phyloP scores from a whole-genome alignment of 129 eudicot species.

The Apium graveolens region DNA sequence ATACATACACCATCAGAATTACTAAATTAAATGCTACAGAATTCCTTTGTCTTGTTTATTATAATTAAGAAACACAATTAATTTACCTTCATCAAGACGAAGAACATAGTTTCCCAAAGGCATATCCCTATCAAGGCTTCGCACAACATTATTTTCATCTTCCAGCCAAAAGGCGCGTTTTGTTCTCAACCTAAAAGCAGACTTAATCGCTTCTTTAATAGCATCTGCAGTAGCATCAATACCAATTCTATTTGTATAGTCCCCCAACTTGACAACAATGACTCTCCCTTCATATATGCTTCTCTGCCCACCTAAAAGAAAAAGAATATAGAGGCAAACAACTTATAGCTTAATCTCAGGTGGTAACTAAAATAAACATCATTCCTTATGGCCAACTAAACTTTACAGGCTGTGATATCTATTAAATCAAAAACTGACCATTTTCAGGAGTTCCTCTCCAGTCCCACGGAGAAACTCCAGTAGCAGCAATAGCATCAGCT shows the following conservation, averaged over 20 bases:
- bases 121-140: constrained; percentile 84
- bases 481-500: constrained; percentile 66
- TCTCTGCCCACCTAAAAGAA: constrained; percentile 53
- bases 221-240: constrained; percentile 75
- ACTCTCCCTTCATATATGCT: constrained; percentile 80
- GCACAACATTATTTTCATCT: constrained; percentile 72
- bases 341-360: neutral
- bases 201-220: constrained; percentile 74
- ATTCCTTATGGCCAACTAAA: neutral
- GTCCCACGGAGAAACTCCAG: constrained; percentile 78
- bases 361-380: neutral
- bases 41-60: neutral
- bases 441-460: constrained; percentile 86
- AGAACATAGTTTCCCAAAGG: constrained; percentile 82
- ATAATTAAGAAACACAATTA: neutral
- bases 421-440: constrained; percentile 30
- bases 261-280: constrained; percentile 72
- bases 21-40: neutral
- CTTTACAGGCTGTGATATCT: neutral
- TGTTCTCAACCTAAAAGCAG: constrained; percentile 77
- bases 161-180: constrained; percentile 92
- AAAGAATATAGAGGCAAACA: neutral
- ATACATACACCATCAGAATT: neutral
- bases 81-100: constrained; percentile 82
- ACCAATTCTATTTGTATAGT: constrained; percentile 71